Evolutionary conservation across 2,329 filamentous ascomycete genomes (phyloP).

Genomic region (Phoma sp.): DNA sequence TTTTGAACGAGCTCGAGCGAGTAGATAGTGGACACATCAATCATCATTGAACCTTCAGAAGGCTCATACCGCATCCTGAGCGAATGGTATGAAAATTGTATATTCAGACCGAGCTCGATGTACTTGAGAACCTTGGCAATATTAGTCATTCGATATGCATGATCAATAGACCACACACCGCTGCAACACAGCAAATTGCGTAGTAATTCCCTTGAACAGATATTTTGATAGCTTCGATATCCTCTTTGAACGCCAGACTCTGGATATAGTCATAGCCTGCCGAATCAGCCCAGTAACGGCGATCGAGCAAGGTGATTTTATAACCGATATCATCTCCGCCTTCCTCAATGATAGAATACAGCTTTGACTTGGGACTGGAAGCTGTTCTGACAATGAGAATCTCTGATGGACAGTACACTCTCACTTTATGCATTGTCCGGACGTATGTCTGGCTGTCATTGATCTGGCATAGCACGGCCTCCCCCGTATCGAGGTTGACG

Average conservation of each 20-base stretch:
- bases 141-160: constrained; percentile 4
- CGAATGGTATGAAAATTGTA: constrained; percentile 77
- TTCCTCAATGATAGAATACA: constrained; percentile 76
- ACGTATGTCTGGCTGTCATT: constrained; percentile 93
- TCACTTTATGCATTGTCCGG: constrained; percentile 84
- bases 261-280: constrained; percentile 79
- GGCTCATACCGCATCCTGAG: constrained; percentile 86
- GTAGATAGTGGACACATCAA: constrained; percentile 85
- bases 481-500: constrained; percentile 82
- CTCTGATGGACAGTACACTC: constrained; percentile 77
- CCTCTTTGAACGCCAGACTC: constrained; percentile 77
- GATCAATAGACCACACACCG: constrained; percentile 68
- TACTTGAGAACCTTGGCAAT: constrained; percentile 74
- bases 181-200: constrained; percentile 82
- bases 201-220: constrained; percentile 84
- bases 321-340: constrained; percentile 66
- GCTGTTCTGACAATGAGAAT: constrained; percentile 78
- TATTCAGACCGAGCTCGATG: constrained; percentile 71
- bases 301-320: constrained; percentile 69
- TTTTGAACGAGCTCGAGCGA: constrained; percentile 93
- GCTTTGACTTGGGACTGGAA: constrained; percentile 73
- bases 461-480: constrained; percentile 86
- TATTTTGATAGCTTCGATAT: constrained; percentile 80
- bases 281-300: constrained; percentile 82
- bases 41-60: constrained; percentile 93